A percentile compares a stretch with the other conserved stretches of the same genome.
These are phyloP conservation scores for Purshia tridentata DNA, from an alignment of 306 rosid species.

Conservation along the genomic window DNA sequence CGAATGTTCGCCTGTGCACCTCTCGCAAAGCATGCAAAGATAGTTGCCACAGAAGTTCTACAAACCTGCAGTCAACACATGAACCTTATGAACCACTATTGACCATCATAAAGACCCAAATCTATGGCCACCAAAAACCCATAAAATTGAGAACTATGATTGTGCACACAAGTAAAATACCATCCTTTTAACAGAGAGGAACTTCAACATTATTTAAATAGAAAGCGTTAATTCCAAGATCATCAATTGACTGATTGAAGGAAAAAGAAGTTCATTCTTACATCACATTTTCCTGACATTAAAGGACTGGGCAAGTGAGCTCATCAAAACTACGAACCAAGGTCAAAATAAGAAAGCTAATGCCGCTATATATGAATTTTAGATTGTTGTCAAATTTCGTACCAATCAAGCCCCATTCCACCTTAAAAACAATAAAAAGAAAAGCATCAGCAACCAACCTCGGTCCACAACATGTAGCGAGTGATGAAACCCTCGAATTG, in stretches of 20 bases:
- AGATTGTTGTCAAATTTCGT: neutral
- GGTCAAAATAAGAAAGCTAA: conserved; percentile 5
- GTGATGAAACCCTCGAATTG: conserved; percentile 97
- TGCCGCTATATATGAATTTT: neutral
- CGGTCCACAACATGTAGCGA: conserved; percentile 99
- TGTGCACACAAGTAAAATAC: neutral
- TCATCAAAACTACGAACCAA: neutral
- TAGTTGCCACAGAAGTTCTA: conserved; percentile 98
- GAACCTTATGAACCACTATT: conserved; percentile 8
- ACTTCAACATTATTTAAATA: neutral
- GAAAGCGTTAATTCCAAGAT: neutral
- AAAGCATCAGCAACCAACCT: conserved; percentile 53
- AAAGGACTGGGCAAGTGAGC: neutral
- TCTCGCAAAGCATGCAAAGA: conserved; percentile 97
- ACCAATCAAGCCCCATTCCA: conserved; percentile 19
- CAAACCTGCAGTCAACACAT: conserved; percentile 64
- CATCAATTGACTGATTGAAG: neutral
- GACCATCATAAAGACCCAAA: conserved; percentile 2
- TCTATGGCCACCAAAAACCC: neutral
- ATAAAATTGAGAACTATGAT: neutral
- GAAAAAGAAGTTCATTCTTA: neutral
- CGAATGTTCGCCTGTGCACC: conserved; percentile 90
- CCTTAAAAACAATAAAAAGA: neutral
- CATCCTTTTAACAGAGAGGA: neutral
- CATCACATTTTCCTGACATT: neutral